These are phyloP conservation scores for Mitragyna speciosa DNA, from an alignment of 257 asterid species.

Conservation along the genomic window DNA sequence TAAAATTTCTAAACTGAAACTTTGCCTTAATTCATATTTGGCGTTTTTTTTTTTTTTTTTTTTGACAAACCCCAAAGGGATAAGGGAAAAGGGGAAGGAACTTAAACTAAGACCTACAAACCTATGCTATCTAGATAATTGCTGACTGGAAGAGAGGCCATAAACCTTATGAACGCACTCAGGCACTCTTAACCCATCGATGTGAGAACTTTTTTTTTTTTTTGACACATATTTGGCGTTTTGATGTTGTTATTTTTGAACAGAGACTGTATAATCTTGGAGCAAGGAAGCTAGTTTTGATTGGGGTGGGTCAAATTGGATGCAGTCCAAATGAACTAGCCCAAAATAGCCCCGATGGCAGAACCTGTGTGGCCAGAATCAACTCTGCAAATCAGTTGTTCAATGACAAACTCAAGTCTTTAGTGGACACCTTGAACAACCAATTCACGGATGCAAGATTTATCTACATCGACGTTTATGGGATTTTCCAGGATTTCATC, in stretches of 20 bases:
- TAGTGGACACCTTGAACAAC: slow-evolving; percentile 69
- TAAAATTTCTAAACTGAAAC: too few species aligned
- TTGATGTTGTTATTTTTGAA: not conserved
- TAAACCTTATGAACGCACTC: too few species aligned
- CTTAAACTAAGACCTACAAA: too few species aligned
- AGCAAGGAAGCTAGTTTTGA: slow-evolving; percentile 68
- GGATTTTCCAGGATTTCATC: slow-evolving; percentile 78
- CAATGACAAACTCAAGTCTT: slow-evolving; percentile 50
- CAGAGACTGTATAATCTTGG: slow-evolving; percentile 64
- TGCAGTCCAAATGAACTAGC: slow-evolving; percentile 96
- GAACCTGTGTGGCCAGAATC: slow-evolving; percentile 66
- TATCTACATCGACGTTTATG: slow-evolving; percentile 71
- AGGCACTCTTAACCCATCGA: too few species aligned
- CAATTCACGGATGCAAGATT: slow-evolving; percentile 60
- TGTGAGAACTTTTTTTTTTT: too few species aligned
- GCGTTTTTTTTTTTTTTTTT: too few species aligned
- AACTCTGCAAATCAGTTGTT: slow-evolving; percentile 69
- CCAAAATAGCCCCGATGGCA: slow-evolving; percentile 85
- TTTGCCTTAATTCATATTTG: too few species aligned
- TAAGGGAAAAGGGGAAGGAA: too few species aligned
- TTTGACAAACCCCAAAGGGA: too few species aligned
- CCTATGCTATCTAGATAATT: too few species aligned
- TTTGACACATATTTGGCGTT: too few species aligned
- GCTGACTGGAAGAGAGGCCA: too few species aligned
- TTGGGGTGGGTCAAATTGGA: slow-evolving; percentile 88